Evolutionary conservation across 2,329 filamentous ascomycete species (phyloP).

Genomic region (Dactylellina sp.): DNA sequence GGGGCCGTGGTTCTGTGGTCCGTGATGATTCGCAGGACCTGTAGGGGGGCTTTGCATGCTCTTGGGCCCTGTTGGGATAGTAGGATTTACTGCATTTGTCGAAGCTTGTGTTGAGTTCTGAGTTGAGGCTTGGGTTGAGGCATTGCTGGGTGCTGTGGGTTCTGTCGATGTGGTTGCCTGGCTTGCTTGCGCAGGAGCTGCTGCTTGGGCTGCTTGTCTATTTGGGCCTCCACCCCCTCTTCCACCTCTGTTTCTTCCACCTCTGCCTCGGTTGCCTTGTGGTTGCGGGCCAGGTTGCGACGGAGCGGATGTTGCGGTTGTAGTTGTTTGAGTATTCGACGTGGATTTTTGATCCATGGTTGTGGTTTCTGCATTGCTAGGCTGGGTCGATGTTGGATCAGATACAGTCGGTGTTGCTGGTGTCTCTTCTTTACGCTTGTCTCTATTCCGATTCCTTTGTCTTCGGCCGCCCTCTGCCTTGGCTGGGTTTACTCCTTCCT

Average conservation of each 20-base stretch:
- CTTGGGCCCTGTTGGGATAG: conserved; percentile 53
- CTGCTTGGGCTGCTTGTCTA: conserved; percentile 8
- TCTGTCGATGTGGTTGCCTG: conserved; percentile 21
- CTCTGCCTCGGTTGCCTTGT: conserved; percentile 28
- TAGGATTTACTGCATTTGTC: not conserved
- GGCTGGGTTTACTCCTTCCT: conserved; percentile 9
- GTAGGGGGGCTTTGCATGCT: conserved; percentile 53
- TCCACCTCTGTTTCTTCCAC: conserved; percentile 35
- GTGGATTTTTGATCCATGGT: conserved; percentile 8
- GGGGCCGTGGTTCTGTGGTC: conserved; percentile 28
- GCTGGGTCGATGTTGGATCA: conserved; percentile 4
- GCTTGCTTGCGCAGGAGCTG: conserved; percentile 1
- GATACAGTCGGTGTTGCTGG: conserved; percentile 2
- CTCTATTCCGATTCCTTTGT: conserved; percentile 43
- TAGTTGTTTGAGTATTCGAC: not conserved
- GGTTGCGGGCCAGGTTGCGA: conserved; percentile 14
- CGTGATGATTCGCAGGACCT: conserved; percentile 51
- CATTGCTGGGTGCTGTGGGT: conserved; percentile 11
- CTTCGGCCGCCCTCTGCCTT: conserved; percentile 41
- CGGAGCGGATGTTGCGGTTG: conserved; percentile 5
- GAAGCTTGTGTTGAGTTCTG: conserved; percentile 18
- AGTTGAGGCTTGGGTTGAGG: conserved; percentile 13
- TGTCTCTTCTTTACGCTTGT: conserved; percentile 41
- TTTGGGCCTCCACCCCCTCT: conserved; percentile 20
- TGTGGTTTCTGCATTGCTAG: conserved; percentile 9